phyloP scores from a whole-genome alignment of 176 grass and related monocot genomes.

The Carex kokanica region DNA sequence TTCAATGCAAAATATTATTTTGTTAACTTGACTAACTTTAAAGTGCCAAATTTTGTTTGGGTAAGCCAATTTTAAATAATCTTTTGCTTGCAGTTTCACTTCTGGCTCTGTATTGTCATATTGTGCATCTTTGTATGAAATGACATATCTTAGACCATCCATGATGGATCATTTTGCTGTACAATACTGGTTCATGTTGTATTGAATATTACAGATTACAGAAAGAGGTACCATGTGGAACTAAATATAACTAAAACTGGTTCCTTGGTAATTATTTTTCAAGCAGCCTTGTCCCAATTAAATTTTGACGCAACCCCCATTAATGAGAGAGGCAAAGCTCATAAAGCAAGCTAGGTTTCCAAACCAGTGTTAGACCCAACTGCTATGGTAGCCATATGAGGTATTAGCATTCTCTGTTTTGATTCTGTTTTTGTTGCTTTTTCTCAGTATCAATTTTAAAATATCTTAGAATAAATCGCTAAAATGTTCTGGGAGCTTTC shows the following conservation, averaged over 20 bases:
- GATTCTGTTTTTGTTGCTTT: too few species aligned
- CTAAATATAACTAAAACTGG: background rate
- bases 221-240: background rate
- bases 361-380: too few species aligned
- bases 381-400: too few species aligned
- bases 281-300: background rate
- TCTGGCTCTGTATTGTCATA: background rate
- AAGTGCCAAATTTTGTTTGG: background rate
- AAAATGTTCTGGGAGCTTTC: too few species aligned
- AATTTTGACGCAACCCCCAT: too few species aligned
- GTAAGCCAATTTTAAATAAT: background rate
- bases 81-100: background rate
- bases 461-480: too few species aligned
- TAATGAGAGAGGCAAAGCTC: too few species aligned
- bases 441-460: too few species aligned
- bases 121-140: background rate
- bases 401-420: too few species aligned
- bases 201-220: background rate
- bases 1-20: too few species aligned
- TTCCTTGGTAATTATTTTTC: background rate
- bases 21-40: too few species aligned
- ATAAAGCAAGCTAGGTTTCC: too few species aligned
- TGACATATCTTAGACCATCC: background rate
- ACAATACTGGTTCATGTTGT: background rate
- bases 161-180: background rate